Conservation (phyloP, 345 rosid species). For the Nephelium lappaceum region DNA sequence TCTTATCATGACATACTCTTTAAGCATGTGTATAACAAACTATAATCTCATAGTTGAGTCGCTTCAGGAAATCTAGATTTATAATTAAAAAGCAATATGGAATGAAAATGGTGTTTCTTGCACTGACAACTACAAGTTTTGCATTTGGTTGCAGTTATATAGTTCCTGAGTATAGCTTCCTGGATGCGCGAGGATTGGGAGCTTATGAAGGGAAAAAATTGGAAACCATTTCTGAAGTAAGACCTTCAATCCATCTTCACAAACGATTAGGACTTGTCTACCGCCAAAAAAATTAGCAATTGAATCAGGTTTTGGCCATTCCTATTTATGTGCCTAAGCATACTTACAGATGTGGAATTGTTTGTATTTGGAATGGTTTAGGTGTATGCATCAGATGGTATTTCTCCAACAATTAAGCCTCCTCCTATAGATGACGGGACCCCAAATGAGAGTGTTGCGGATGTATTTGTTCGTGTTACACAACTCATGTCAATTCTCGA, state of each 20-base stretch:
- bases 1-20: too few species aligned
- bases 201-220: constrained; percentile 87
- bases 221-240: constrained; percentile 77
- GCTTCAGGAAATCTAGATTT: not conserved
- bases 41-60: not conserved
- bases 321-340: not conserved
- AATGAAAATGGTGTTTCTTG: not conserved
- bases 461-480: constrained; percentile 88
- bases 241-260: constrained; percentile 1
- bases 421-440: constrained; percentile 92
- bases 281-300: too few species aligned
- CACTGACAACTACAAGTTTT: not conserved
- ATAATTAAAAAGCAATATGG: not conserved
- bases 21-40: too few species aligned
- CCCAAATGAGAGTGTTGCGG: constrained; percentile 87
- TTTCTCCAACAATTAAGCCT: constrained; percentile 78
- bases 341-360: not conserved
- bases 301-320: too few species aligned
- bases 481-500: constrained; percentile 96
- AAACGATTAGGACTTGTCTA: too few species aligned
- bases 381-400: constrained; percentile 82
- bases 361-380: constrained; percentile 25
- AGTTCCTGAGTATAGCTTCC: constrained; percentile 92
- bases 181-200: constrained; percentile 97
- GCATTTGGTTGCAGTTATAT: constrained; percentile 55